Evolutionary conservation across 176 grass and related monocot species (phyloP).

Genomic region (Triticum aestivum): DNA sequence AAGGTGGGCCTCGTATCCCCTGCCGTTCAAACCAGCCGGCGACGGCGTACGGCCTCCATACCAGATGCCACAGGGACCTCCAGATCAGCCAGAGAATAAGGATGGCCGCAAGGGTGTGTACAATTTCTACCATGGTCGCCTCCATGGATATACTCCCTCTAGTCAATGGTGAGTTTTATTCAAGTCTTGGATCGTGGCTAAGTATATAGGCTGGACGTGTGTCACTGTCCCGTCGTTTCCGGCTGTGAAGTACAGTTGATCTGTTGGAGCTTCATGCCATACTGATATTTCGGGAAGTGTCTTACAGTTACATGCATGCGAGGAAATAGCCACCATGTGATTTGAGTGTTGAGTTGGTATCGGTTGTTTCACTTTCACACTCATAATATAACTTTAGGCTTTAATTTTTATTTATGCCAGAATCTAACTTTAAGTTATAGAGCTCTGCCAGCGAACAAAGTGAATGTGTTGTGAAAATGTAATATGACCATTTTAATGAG

Average conservation of each 20-base stretch:
- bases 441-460: neutral
- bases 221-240: neutral
- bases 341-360: neutral
- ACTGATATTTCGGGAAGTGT: too few relatives aligned
- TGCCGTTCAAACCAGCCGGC: conserved; percentile 25
- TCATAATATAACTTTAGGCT: neutral
- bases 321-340: neutral
- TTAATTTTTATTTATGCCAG: too few relatives aligned
- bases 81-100: too few relatives aligned
- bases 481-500: too few relatives aligned
- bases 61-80: conserved; percentile 23
- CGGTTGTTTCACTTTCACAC: neutral
- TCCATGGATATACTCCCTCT: neutral
- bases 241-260: neutral
- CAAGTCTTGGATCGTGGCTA: too few relatives aligned
- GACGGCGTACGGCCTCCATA: conserved; percentile 34
- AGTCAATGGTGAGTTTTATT: too few relatives aligned
- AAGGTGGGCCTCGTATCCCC: conserved; percentile 42
- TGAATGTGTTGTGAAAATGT: neutral
- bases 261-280: neutral
- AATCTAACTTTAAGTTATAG: neutral
- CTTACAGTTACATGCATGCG: neutral
- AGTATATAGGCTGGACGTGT: neutral
- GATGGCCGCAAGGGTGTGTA: too few relatives aligned
- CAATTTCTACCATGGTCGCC: neutral